Conservation (phyloP, 352 stramenopile species). For the Pythium guiyangense region DNA sequence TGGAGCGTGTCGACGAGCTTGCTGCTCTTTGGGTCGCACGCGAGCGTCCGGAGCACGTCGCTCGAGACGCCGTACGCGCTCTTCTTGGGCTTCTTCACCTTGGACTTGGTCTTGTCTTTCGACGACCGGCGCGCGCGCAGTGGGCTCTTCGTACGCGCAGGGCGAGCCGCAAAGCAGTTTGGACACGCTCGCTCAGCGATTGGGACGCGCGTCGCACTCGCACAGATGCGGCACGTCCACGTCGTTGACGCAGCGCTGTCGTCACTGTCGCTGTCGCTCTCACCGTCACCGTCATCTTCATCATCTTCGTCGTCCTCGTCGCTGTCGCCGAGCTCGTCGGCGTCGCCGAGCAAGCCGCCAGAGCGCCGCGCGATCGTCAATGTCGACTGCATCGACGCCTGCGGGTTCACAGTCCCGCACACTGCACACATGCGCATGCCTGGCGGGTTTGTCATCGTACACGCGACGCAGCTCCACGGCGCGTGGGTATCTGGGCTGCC, state of each 20-base stretch:
- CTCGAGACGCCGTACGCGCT: slow-evolving; percentile 71
- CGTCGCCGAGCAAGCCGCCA: slow-evolving; percentile 14
- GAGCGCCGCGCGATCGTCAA: slow-evolving; percentile 34
- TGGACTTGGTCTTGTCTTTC: slow-evolving; percentile 16
- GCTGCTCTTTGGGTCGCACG: slow-evolving; percentile 34
- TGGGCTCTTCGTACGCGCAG: slow-evolving; percentile 17
- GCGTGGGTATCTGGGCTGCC: slow-evolving; percentile 9
- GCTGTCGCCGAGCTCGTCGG: slow-evolving; percentile 12
- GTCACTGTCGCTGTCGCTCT: slow-evolving; percentile 25
- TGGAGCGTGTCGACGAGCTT: slow-evolving; percentile 69
- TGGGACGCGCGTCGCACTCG: slow-evolving; percentile 12
- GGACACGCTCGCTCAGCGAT: slow-evolving; percentile 24
- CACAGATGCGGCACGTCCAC: slow-evolving; percentile 33
- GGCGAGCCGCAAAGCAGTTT: slow-evolving; percentile 27
- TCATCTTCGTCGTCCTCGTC: slow-evolving; percentile 23
- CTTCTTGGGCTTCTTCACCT: slow-evolving; percentile 18
- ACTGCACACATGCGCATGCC: slow-evolving; percentile 43
- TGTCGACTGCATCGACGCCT: slow-evolving; percentile 24
- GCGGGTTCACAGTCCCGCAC: slow-evolving; percentile 65
- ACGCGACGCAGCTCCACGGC: slow-evolving; percentile 65
- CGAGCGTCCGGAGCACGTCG: slow-evolving; percentile 49
- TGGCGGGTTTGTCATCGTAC: slow-evolving; percentile 62
- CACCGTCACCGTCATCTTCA: slow-evolving; percentile 20
- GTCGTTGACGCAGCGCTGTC: slow-evolving; percentile 13
- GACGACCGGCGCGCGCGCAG: slow-evolving; percentile 21